Base-by-base conservation (phyloP, 2,329 filamentous ascomycete species). In the Penicillium palitans region DNA sequence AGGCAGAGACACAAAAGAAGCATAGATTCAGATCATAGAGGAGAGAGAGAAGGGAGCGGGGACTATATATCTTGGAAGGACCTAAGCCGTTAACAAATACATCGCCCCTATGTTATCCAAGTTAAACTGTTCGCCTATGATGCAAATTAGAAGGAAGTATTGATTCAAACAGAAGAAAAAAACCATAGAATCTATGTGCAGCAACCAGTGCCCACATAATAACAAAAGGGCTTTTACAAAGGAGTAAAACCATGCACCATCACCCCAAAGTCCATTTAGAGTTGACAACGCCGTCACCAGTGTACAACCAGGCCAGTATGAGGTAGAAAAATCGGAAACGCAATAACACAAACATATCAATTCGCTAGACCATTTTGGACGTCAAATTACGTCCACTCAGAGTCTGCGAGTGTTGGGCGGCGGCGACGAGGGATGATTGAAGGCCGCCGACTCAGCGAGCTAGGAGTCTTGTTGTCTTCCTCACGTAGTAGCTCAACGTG, bases 341-440 rank as follows among this genome's bases (percentile, higher is more conserved):
- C 29, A 37, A 40, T 15, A 44, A 42, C 24, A 60, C 29, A 48
- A 49, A 25, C 9, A 31, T 35, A 13, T 24, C 35, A 27, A 4
- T 27, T 33, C 35, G 33, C 48, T 52, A 29, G 17, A 45, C 7
- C 24, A 3, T 15, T 35, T 27, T 35, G 39, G 17, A 17, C 24
- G 15, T 19, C 10, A 17, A 21, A 60, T 63, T 61, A 72, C 37
- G 68, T 62, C 72, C 74, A 76, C 44, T 77, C 74, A n/a, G 72
- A 60, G 40, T 76, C 74, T n/a, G 66, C 64, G 56, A 69, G 71
- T 24, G 74, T 74, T 33, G 68, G 72, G 37, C 72, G 72, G 33
- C 74, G 72, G 19, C 75, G 72, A 46, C 74, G 70, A 39, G 72
- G 70, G 52, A 77, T 70, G 35, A 77, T 68, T 9, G 74, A 73